These are phyloP conservation scores for Blakeslea trispora DNA, from an alignment of 371 early-diverging fungal genomes.

Conservation along the genomic window DNA sequence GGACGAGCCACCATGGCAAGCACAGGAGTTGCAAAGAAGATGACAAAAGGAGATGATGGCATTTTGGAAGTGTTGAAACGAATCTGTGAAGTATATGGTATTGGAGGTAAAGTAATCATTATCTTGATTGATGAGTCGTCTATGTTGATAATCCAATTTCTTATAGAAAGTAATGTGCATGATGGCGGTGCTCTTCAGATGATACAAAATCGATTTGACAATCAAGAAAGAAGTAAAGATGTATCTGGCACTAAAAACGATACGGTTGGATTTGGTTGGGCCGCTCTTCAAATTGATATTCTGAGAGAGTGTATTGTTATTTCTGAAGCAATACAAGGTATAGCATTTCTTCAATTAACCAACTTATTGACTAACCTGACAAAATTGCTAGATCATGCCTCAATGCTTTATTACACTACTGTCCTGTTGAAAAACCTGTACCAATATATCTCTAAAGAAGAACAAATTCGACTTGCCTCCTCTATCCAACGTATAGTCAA, in stretches of 20 bases:
- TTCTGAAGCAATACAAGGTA: conserved; percentile 73
- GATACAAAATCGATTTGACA: conserved; percentile 13
- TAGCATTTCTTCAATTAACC: no score
- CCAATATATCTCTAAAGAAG: conserved; percentile 66
- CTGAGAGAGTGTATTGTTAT: conserved; percentile 75
- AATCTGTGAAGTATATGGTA: conserved; percentile 70
- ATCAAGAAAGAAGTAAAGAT: not conserved
- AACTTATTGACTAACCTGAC: not conserved
- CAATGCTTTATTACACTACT: conserved; percentile 67
- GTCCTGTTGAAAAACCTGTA: conserved; percentile 70
- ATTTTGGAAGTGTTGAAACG: conserved; percentile 68
- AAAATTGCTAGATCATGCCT: conserved; percentile 61
- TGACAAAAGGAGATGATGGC: conserved; percentile 46
- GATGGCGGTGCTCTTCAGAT: conserved; percentile 27
- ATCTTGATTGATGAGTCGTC: no score
- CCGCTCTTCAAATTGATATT: conserved; percentile 75
- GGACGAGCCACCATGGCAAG: conserved; percentile 37
- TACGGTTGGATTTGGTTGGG: conserved; percentile 67
- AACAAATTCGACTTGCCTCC: conserved; percentile 69
- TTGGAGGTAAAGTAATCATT: no score
- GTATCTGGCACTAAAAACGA: not conserved
- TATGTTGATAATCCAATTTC: not conserved
- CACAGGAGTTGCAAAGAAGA: conserved; percentile 21
- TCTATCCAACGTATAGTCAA: conserved; percentile 62
- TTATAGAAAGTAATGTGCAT: conserved; percentile 25